Evolutionary conservation across 2,329 filamentous ascomycete genomes (phyloP).

Genomic region (Beauveria brongniartii): DNA sequence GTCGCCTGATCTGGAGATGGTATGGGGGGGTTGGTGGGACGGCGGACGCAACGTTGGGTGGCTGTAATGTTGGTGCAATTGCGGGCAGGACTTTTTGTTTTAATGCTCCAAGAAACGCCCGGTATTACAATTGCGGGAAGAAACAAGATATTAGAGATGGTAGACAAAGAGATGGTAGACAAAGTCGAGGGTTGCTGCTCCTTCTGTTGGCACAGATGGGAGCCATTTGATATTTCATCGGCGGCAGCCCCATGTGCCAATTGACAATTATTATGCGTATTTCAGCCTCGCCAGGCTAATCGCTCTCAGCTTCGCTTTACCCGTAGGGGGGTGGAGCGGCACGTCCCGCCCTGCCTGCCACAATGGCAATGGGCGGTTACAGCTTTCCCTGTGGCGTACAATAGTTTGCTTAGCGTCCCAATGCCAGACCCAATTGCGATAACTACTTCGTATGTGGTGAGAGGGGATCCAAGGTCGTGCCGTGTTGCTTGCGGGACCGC

Average conservation of each 20-base stretch:
- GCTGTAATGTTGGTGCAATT: too few species aligned
- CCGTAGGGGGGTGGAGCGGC: background rate
- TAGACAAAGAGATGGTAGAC: too few species aligned
- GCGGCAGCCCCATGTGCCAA: background rate
- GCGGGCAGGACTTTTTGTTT: too few species aligned
- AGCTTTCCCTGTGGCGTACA: background rate
- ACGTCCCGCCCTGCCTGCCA: conserved; percentile 1
- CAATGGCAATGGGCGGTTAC: background rate
- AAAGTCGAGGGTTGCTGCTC: too few species aligned
- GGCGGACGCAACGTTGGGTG: too few species aligned
- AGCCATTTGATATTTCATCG: conserved; percentile 2
- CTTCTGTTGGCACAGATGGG: background rate
- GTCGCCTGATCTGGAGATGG: too few species aligned
- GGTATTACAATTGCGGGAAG: too few species aligned
- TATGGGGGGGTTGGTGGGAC: too few species aligned
- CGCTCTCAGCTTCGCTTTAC: background rate
- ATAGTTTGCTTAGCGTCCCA: background rate
- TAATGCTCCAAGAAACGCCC: too few species aligned
- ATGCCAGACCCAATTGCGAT: background rate
- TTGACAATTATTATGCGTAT: background rate
- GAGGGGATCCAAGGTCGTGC: background rate
- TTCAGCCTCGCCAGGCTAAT: conserved; percentile 5
- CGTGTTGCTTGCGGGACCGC: too few species aligned
- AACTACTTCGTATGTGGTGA: background rate
- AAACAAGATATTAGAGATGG: too few species aligned